phyloP scores from a whole-genome alignment of 768 basidiomycete species.

The Mycena epipterygia region DNA sequence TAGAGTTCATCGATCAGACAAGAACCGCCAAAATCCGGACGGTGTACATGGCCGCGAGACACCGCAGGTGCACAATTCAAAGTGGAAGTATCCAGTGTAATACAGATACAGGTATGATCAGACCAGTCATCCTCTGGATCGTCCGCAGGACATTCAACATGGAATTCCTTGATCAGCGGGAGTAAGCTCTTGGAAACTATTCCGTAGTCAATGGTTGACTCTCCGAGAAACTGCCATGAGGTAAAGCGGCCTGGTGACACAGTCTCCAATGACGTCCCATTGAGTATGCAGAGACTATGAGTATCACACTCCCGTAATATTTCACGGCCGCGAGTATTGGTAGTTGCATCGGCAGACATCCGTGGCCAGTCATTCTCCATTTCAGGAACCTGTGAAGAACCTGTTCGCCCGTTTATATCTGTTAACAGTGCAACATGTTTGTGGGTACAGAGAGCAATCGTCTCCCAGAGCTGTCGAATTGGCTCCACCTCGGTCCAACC shows the following conservation, averaged over 20 bases:
- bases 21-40: neutral
- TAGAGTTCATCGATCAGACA: neutral
- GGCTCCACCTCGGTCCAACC: conserved; percentile 23
- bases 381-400: neutral
- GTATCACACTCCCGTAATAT: conserved; percentile 1
- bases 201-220: conserved; percentile 19
- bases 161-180: neutral
- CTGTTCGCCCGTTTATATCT: conserved; percentile 19
- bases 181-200: neutral
- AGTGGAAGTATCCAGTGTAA: neutral
- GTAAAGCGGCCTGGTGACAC: conserved; percentile 13
- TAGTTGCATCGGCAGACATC: neutral
- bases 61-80: neutral
- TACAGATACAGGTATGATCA: conserved; percentile 9
- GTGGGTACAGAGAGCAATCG: conserved; percentile 2
- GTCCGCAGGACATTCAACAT: neutral
- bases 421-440: neutral
- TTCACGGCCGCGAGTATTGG: neutral
- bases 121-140: conserved; percentile 11
- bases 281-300: conserved; percentile 1
- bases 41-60: neutral
- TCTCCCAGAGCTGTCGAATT: conserved; percentile 18
- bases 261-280: conserved; percentile 11
- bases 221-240: neutral
- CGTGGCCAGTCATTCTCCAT: neutral